Percentiles rank a stretch among this genome's conserved stretches.
Conservation (phyloP, 2,329 filamentous ascomycete genomes). For the Ophiobolus disseminans region DNA sequence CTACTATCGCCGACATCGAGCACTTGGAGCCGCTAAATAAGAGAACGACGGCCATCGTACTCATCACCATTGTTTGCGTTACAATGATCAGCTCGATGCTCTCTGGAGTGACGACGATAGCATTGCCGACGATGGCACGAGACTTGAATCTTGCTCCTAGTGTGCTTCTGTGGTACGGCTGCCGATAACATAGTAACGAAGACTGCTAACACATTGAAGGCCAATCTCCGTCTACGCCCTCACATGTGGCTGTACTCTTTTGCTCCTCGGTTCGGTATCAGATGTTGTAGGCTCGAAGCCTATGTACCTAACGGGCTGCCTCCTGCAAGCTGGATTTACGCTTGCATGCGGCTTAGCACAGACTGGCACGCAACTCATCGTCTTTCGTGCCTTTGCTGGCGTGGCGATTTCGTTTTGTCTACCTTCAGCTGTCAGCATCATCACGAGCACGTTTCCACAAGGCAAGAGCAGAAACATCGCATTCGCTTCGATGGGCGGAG, state of each 20-base stretch:
- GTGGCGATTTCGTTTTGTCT: constrained; percentile 57
- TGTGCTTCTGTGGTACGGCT: constrained; percentile 37
- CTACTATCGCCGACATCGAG: constrained; percentile 21
- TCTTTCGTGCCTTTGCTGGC: constrained; percentile 57
- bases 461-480: constrained; percentile 59
- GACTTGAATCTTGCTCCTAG: constrained; percentile 33
- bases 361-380: constrained; percentile 52
- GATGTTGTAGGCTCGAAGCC: constrained; percentile 59
- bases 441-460: constrained; percentile 56
- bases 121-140: constrained; percentile 52
- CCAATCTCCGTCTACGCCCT: constrained; percentile 50
- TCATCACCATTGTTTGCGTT: constrained; percentile 35
- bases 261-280: constrained; percentile 59
- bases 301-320: constrained; percentile 56
- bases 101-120: constrained; percentile 52
- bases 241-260: constrained; percentile 58
- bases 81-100: constrained; percentile 36
- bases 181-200: background rate
- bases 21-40: constrained; percentile 24
- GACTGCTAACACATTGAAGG: constrained; percentile 31
- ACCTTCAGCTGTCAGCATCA: constrained; percentile 58
- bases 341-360: constrained; percentile 53
- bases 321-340: constrained; percentile 55
- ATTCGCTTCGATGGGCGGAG: constrained; percentile 59
- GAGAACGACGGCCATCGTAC: constrained; percentile 35